These are phyloP conservation scores for Saprolegnia parasitica DNA, from an alignment of 352 stramenopile genomes.

Conservation along the genomic window DNA sequence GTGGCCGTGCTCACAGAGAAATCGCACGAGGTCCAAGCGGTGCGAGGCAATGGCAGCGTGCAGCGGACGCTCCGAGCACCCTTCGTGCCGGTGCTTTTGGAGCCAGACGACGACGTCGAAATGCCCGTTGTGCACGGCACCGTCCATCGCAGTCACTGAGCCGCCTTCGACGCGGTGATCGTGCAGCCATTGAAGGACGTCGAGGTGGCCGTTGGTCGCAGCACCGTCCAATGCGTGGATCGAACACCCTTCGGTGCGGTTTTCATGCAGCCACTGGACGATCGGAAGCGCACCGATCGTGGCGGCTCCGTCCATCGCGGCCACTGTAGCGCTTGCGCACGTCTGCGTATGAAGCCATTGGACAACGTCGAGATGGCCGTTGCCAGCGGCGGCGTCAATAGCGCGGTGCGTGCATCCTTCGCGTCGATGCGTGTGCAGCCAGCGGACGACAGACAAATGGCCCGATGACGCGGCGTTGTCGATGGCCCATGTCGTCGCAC, in stretches of 20 bases:
- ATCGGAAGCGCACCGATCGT: slow-evolving; percentile 13
- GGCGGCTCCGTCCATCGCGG: slow-evolving; percentile 20
- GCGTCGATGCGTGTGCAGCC: slow-evolving; percentile 9
- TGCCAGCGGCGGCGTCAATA: slow-evolving; percentile 21
- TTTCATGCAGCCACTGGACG: slow-evolving; percentile 19
- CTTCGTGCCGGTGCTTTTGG: slow-evolving; percentile 2
- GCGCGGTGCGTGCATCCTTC: slow-evolving; percentile 8
- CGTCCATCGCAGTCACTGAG: slow-evolving; percentile 9
- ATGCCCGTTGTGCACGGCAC: background rate
- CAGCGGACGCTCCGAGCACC: slow-evolving; percentile 6
- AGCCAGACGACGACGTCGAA: slow-evolving; percentile 20
- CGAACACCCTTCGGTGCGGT: slow-evolving; percentile 19
- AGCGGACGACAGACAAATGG: slow-evolving; percentile 23
- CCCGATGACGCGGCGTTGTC: slow-evolving; percentile 7
- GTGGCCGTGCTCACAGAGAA: background rate
- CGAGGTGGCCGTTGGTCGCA: slow-evolving; percentile 17
- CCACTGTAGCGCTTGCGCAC: background rate
- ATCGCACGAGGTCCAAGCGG: slow-evolving; percentile 9
- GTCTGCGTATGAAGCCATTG: slow-evolving; percentile 26
- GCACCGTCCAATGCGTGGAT: slow-evolving; percentile 16
- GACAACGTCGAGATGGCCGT: slow-evolving; percentile 27
- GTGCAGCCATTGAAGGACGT: slow-evolving; percentile 31
- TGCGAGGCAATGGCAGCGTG: background rate
- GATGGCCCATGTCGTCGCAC: background rate
- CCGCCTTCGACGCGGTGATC: slow-evolving; percentile 20